A percentile compares a stretch with the other conserved stretches of the same genome.
Conservation (phyloP, 2,329 filamentous ascomycete genomes). For the Davidsoniella eucalypti region DNA sequence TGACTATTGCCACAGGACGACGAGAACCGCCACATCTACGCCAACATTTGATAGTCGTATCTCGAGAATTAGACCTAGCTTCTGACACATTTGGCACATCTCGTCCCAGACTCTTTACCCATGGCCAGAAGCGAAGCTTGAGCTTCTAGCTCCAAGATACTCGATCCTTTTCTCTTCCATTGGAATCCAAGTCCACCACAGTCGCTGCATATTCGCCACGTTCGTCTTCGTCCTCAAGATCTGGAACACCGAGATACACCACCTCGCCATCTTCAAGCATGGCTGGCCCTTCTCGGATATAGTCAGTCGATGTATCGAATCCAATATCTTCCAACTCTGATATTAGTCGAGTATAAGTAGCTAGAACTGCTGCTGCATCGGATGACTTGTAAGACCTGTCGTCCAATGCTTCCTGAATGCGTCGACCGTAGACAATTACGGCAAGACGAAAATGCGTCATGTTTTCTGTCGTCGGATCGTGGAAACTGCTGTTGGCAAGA, state of each 20-base stretch:
- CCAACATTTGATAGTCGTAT: too few species aligned
- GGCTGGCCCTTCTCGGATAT: slow-evolving; percentile 29
- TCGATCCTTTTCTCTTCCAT: slow-evolving; percentile 34
- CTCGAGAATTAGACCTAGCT: too few species aligned
- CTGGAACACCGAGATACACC: slow-evolving; percentile 29
- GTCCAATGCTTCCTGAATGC: slow-evolving; percentile 31
- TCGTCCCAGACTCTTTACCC: too few species aligned
- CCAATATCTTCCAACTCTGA: slow-evolving; percentile 32
- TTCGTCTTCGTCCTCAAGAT: slow-evolving; percentile 38
- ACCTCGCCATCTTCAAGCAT: slow-evolving; percentile 38
- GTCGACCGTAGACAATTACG: slow-evolving; percentile 37
- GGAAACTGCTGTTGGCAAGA: slow-evolving; percentile 29
- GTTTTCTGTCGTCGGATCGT: slow-evolving; percentile 19
- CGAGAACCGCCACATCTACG: too few species aligned
- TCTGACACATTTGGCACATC: too few species aligned
- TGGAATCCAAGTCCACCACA: slow-evolving; percentile 34
- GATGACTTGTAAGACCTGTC: slow-evolving; percentile 11
- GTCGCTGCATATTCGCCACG: slow-evolving; percentile 36
- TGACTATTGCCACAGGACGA: too few species aligned
- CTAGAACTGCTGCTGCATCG: slow-evolving; percentile 28
- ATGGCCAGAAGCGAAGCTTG: too few species aligned
- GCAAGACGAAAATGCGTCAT: slow-evolving; percentile 26
- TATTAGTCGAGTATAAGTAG: slow-evolving; percentile 30
- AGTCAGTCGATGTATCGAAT: slow-evolving; percentile 39
- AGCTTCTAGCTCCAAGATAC: slow-evolving; percentile 27